Evolutionary conservation across 805 yeast species (phyloP).

Genomic region (Metschnikowia shivogae): DNA sequence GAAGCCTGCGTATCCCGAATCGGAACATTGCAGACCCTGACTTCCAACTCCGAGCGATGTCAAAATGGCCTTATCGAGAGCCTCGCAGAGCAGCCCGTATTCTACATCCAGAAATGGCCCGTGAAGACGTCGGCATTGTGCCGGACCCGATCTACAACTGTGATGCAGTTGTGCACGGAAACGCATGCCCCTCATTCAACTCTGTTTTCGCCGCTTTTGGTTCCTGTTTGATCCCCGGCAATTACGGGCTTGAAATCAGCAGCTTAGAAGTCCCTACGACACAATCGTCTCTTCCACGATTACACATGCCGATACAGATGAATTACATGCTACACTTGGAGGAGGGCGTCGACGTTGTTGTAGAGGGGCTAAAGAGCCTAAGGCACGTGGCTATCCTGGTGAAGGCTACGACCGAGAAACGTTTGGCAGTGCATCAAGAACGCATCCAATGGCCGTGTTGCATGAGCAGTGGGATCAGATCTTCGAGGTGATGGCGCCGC

Average conservation of each 20-base stretch:
- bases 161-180: conserved; percentile 15
- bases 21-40: conserved; percentile 68
- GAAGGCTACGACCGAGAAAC: conserved; percentile 34
- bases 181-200: conserved; percentile 73
- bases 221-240: conserved; percentile 61
- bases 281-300: conserved; percentile 82
- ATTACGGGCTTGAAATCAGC: conserved; percentile 62
- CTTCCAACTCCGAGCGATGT: conserved; percentile 34
- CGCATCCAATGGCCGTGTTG: conserved; percentile 38
- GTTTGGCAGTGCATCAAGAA: conserved; percentile 63
- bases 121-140: conserved; percentile 14
- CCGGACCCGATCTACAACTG: conserved; percentile 16
- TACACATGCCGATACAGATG: conserved; percentile 35
- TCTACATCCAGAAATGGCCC: conserved; percentile 6
- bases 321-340: conserved; percentile 64
- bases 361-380: conserved; percentile 41
- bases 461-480: conserved; percentile 72
- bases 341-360: conserved; percentile 49
- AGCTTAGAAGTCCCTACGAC: conserved; percentile 69
- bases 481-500: conserved; percentile 86
- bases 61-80: conserved; percentile 38
- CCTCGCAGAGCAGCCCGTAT: conserved; percentile 10
- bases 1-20: conserved; percentile 69
- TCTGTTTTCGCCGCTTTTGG: conserved; percentile 72
- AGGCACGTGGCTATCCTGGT: conserved; percentile 57